Evolutionary conservation across 345 rosid species (phyloP), one percentile per base, ranked within the genome.

Genomic region (Abelmoschus esculentus): DNA sequence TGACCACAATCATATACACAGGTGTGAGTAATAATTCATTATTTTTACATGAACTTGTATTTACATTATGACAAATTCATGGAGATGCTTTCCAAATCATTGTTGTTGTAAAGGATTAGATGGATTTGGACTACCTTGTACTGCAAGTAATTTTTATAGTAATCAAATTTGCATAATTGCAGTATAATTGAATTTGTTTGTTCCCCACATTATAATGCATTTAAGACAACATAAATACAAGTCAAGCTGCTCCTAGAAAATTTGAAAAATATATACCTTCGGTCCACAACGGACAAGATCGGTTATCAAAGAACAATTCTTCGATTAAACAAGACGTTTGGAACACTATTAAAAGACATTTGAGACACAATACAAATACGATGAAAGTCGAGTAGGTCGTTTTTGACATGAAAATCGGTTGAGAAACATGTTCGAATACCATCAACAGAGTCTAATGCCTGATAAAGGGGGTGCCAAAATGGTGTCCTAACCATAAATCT

Each of bases 401-500:
- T 62, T 62, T 62, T 5, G 5, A 18, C 49, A 9, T 36, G 29
- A 12, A 61, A 8, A 42, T 2, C 49, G 10, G 49, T 38, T 62
- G 6, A 65, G 18, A 54, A 44, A 54, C 55, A 65, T 7, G 46
- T 13, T 46, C 55, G 17, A 14, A 46, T 28, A 14, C 7, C 18
- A 40, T 50, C 54, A 15, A 50, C 54, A 18, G 17, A 50, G 9
- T 71, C 78, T 75, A 74, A 50, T 40, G 62, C 79, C 79, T 69
- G 61, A 58, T 62, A 70, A 22, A 22, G 1, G 1, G 26, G 26
- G 26, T 22, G 26, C 26, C 26, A 53, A 19, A 77, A 42, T 56
- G 67, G 54, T 74, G 70, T 19, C 73, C 81, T 79, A 76, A 65
- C 77, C 75, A 57, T 62, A 61, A 66, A 59, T 71, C 77, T 74